Conservation (phyloP, 2,329 filamentous ascomycete species). For the Penicillium nordicum region DNA sequence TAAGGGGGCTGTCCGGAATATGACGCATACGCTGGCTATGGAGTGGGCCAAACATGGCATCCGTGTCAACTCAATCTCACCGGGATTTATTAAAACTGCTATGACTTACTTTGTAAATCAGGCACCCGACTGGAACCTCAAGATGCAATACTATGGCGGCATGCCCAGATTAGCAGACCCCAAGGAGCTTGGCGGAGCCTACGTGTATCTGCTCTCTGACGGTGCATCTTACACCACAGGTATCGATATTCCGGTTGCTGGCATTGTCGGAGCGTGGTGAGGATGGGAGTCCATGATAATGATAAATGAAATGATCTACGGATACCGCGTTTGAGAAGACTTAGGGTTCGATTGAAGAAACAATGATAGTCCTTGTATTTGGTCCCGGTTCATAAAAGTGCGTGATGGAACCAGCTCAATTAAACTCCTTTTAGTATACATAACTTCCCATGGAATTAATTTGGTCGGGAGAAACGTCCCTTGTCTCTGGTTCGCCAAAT, state of each 20-base stretch:
- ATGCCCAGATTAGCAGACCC: conserved; percentile 55
- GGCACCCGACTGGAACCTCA: conserved; percentile 54
- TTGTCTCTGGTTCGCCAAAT: not conserved
- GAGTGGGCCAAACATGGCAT: conserved; percentile 48
- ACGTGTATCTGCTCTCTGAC: conserved; percentile 56
- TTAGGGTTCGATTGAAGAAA: not conserved
- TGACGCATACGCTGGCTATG: conserved; percentile 42
- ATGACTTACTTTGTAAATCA: conserved; percentile 52
- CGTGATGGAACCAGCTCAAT: not conserved
- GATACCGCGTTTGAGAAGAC: not conserved
- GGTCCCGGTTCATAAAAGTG: not conserved
- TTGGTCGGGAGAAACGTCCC: not conserved
- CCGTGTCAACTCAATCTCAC: conserved; percentile 45
- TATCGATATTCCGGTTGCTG: conserved; percentile 39
- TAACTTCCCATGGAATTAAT: not conserved
- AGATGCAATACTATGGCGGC: conserved; percentile 58
- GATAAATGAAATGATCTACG: not conserved
- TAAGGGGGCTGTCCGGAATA: conserved; percentile 41
- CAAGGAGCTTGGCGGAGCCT: conserved; percentile 55
- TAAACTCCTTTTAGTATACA: not conserved
- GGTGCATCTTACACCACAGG: conserved; percentile 37
- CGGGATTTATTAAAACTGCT: conserved; percentile 44
- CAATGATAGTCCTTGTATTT: conserved; percentile 17
- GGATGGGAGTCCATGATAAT: not conserved
- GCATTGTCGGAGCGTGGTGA: conserved; percentile 21